Conservation (phyloP, 805 yeast species). For the Nakazawaea siamensis region DNA sequence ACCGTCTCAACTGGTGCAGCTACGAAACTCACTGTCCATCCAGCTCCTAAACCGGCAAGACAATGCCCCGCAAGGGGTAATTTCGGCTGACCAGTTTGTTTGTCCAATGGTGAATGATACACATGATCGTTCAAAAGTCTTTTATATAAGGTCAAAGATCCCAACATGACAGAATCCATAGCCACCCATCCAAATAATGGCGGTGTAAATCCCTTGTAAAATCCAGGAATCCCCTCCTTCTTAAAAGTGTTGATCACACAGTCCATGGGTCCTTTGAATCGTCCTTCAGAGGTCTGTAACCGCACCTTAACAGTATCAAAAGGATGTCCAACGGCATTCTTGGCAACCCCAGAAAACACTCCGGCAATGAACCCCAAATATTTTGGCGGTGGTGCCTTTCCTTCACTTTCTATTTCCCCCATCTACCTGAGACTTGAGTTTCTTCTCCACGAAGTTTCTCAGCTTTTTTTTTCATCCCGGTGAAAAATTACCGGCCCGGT, state of each 20-base stretch:
- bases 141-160: slow-evolving; percentile 74
- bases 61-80: slow-evolving; percentile 71
- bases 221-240: slow-evolving; percentile 72
- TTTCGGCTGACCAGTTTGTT: slow-evolving; percentile 26
- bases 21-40: slow-evolving; percentile 89
- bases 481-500: background rate
- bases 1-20: slow-evolving; percentile 92
- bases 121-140: slow-evolving; percentile 55
- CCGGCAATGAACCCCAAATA: slow-evolving; percentile 85
- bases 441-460: too few species aligned
- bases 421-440: background rate
- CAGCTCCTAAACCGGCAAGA: slow-evolving; percentile 74
- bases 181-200: slow-evolving; percentile 90
- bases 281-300: slow-evolving; percentile 65
- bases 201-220: slow-evolving; percentile 88
- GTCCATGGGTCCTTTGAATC: slow-evolving; percentile 76
- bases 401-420: slow-evolving; percentile 1
- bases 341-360: slow-evolving; percentile 77
- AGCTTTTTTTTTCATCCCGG: background rate
- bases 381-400: slow-evolving; percentile 32
- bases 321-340: slow-evolving; percentile 89
- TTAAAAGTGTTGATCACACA: slow-evolving; percentile 64
- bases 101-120: slow-evolving; percentile 37
- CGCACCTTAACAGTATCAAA: slow-evolving; percentile 87
- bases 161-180: slow-evolving; percentile 89